These are phyloP conservation scores for Vitis cinerea DNA, from an alignment of 164 flowering plant species.

Conservation along the genomic window DNA sequence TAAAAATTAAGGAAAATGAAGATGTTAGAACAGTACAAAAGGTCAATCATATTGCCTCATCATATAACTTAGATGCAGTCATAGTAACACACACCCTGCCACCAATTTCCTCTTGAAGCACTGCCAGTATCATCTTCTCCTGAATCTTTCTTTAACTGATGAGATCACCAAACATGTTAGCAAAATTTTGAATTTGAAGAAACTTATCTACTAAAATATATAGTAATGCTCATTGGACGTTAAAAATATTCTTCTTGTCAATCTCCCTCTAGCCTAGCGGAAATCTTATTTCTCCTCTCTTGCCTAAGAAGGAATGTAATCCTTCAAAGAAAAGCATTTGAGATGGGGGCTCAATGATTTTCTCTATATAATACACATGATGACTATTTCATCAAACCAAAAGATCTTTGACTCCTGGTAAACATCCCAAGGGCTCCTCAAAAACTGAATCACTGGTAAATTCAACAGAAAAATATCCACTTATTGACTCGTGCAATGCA, in stretches of 20 bases:
- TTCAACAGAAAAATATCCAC: not conserved
- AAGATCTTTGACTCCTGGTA: not conserved
- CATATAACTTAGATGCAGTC: not conserved
- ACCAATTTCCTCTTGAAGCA: slow-evolving; percentile 66
- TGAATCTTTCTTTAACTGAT: slow-evolving; percentile 28
- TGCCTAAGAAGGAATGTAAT: not conserved
- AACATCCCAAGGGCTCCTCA: not conserved
- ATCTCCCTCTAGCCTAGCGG: not conserved
- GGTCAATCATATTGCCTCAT: not conserved
- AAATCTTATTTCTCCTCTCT: too few relatives aligned
- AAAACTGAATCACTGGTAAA: not conserved
- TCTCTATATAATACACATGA: not conserved
- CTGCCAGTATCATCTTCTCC: slow-evolving; percentile 50
- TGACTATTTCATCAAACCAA: not conserved
- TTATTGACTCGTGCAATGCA: not conserved
- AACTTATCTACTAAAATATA: not conserved
- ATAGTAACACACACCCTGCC: slow-evolving; percentile 49
- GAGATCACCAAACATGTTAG: slow-evolving; percentile 3
- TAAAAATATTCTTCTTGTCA: not conserved
- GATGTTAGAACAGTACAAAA: not conserved
- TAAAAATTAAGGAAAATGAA: not conserved
- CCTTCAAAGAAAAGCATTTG: not conserved
- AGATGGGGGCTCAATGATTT: not conserved
- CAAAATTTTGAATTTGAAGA: not conserved
- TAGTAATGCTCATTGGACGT: not conserved